These are phyloP conservation scores for Dysphania ambrosioides DNA, from an alignment of 148 eudicot species.

Conservation along the genomic window DNA sequence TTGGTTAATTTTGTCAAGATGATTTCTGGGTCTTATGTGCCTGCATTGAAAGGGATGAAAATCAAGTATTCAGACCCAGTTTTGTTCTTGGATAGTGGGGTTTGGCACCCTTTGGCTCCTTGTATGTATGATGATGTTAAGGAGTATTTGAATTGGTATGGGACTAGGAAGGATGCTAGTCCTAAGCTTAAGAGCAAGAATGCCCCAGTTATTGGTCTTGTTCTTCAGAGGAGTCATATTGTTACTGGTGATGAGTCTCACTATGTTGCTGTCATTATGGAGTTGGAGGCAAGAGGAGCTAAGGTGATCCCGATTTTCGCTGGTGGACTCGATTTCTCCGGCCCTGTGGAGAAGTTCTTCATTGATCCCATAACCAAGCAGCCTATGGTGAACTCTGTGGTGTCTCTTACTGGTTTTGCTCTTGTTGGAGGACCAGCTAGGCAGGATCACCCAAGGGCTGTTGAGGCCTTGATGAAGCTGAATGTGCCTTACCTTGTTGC, in stretches of 20 bases:
- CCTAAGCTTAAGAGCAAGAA: slow-evolving; percentile 62
- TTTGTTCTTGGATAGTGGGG: slow-evolving; percentile 78
- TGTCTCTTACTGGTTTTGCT: slow-evolving; percentile 93
- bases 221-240: slow-evolving; percentile 92
- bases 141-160: slow-evolving; percentile 98
- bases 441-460: slow-evolving; percentile 95
- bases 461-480: slow-evolving; percentile 92
- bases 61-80: slow-evolving; percentile 88
- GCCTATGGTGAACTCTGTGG: slow-evolving; percentile 76
- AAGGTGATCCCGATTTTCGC: slow-evolving; percentile 94
- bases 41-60: slow-evolving; percentile 75
- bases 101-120: slow-evolving; percentile 99
- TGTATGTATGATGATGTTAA: slow-evolving; percentile 99
- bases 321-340: slow-evolving; percentile 94
- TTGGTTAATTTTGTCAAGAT: slow-evolving; percentile 86
- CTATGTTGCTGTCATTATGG: slow-evolving; percentile 99
- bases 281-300: slow-evolving; percentile 97
- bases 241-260: slow-evolving; percentile 98
- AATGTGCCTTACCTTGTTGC: slow-evolving; percentile 98
- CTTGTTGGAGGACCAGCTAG: slow-evolving; percentile 98
- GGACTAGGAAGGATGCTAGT: slow-evolving; percentile 79
- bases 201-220: slow-evolving; percentile 75
- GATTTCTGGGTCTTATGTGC: slow-evolving; percentile 94
- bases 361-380: slow-evolving; percentile 80
- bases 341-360: slow-evolving; percentile 83